Conservation (phyloP, 257 asterid genomes). For the Solanum gandarillasii region DNA sequence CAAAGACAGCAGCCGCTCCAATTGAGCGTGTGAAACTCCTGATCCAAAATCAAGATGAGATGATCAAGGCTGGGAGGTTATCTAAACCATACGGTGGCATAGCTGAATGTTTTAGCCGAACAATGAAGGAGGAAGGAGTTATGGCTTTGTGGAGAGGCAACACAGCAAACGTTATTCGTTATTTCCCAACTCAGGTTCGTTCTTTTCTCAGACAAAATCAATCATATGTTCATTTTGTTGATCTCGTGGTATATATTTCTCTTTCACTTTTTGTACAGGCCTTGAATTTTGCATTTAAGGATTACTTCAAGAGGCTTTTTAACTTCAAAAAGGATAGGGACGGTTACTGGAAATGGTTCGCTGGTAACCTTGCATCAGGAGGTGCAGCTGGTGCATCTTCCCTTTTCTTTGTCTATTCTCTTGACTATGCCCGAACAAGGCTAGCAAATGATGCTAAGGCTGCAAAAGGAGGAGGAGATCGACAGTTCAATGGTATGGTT, state of each 20-base stretch:
- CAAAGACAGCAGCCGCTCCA: conserved; percentile 40
- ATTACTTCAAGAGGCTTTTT: conserved; percentile 32
- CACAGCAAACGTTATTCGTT: conserved; percentile 34
- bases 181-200: conserved; percentile 37
- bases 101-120: conserved; percentile 26
- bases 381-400: conserved; percentile 48
- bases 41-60: conserved; percentile 36
- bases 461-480: conserved; percentile 27
- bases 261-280: conserved; percentile 11
- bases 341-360: conserved; percentile 42
- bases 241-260: no score
- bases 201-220: not conserved
- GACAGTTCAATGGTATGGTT: conserved; percentile 35
- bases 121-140: conserved; percentile 24
- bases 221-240: no score
- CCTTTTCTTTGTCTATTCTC: conserved; percentile 32
- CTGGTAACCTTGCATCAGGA: conserved; percentile 34
- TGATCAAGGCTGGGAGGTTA: conserved; percentile 33
- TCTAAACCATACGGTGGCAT: conserved; percentile 35
- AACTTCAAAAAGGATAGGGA: conserved; percentile 31
- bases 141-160: conserved; percentile 39
- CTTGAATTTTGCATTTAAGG: conserved; percentile 33
- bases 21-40: conserved; percentile 36
- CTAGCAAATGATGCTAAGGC: conserved; percentile 37
- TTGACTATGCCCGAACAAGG: conserved; percentile 36